Evolutionary conservation across 2,329 filamentous ascomycete genomes (phyloP), one percentile per base, ranked within the genome.

Genomic region (Fusarium proliferatum): DNA sequence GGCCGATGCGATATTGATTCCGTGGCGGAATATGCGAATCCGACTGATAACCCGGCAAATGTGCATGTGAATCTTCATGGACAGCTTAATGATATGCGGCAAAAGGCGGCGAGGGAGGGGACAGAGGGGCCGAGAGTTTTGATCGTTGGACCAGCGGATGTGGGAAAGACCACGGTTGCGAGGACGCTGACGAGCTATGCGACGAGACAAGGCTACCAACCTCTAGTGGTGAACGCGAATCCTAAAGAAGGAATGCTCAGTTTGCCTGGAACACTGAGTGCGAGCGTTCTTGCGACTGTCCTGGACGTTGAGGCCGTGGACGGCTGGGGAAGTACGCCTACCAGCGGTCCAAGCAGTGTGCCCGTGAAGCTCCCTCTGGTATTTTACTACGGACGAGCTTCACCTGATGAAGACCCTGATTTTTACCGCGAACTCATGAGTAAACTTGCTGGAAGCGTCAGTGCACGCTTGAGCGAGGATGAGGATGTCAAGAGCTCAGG

Each of bases 281-380:
- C 95, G 0, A 92, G 93, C n/a, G 93, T 94, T 9, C 95, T 97
- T 79, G 93, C 93, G 15, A 94, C 93, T 1, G 89, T 97, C 77
- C 89, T 98, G 84, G 96, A 98, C 81, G 88, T 97, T 2, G 88
- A 89, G 77, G 86, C 87, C 5, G 93, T 96, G 78, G 92, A 94
- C 69, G 94, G 93, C 26, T 98, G 95, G 91, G 96, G 96, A 15
- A 94, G 89, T 74, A 95, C 94, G 76, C 95, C 96, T 1, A 97
- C 95, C 77, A 97, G 93, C 74, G 96, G 96, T 0, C 95, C 96
- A 1, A 96, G 93, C 76, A 89, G 91, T 2, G 91, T 97, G 23
- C 95, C 96, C 0, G 94, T 97, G 59, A 98, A 98, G 85, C 87
- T 97, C 76, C 96, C 96, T 9, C 85, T 99, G 61, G 94, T 96